Base-by-base conservation (phyloP, 345 rosid genomes). In the Clarkia xantiana region DNA sequence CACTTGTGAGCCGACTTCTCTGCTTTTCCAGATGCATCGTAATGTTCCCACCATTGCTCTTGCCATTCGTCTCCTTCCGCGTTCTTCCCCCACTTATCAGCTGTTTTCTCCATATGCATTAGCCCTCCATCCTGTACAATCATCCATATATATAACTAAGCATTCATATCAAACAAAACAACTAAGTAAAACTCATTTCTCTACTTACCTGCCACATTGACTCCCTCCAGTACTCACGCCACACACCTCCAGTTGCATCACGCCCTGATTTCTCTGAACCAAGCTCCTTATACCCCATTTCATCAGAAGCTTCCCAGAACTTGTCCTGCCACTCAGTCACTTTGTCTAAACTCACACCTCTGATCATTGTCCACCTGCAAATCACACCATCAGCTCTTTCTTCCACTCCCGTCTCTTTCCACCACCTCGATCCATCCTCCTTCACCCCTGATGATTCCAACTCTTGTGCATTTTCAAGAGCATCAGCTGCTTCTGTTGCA, bases 1-100 rank as follows among this genome's bases (percentile, higher is more conserved):
- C 97, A 83, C 64, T 90, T 90, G 60, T 86, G 80, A 38, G 97
- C 91, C 95, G 95, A 86, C 73, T 90, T 90, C 48, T 90, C 94
- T 0, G 97, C 70, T 67, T 83, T 59, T 19, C 89, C 89, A 0
- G 94, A 69, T 12, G 91, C 86, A 66, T 79, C 77, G 39, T 86
- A 86, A 68, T 86, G 95, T 62, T 90, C 97, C 73, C 72, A 81
- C 97, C 97, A 86, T 68, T 83, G 57, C 71, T 90, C 97, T 67
- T 73, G 91, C 95, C 97, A 90, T 61, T 89, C 94, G 14, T 76
- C 96, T 29, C 83, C 90, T 45, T 56, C 42, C 6, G 86, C 87
- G 16, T 86, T 86, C 82, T 79, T 90, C 40, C 96, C 97, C 97
- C 95, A 90, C 59, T 90, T 90, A 67, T 90, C 86, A 41, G 97